Base-by-base conservation (phyloP, 768 basidiomycete species). In the Phanerochaete sordida region DNA sequence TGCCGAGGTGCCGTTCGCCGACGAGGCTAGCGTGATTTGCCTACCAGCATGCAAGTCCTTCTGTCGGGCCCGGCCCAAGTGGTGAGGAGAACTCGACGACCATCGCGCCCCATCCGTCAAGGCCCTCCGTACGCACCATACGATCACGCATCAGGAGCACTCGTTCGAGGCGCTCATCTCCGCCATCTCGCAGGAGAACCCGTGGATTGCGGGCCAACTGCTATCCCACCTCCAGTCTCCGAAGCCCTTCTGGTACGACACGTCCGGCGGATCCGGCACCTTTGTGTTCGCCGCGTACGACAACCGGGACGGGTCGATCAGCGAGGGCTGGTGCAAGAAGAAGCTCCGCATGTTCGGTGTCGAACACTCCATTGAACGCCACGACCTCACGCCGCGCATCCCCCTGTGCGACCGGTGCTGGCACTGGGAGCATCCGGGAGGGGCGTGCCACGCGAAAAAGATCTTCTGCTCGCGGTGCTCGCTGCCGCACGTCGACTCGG, bases 351-450 rank as follows among this genome's bases (percentile, higher is more conserved):
- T 52, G 23, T 44, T 39, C 16, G 49, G 43, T 27, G 24, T 15
- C n/a, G 51, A 52, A 4, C 58, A 59, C 58, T 3, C 7, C 43
- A n/a, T 52, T 12, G 12, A n/a, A 12, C 51, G 50, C 7, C 26
- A 53, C 27, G 51, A 59, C 26, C 16, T 39, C 49, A 28, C 49
- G 27, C 49, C 58, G 23, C 39, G 51, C 9, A 23, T 58, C 57
- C 57, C 57, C 2, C 31, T 58, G 47, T 59, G 58, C 58, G 44
- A 48, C 47, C 39, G 44, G 11, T 58, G 57, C 48, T 49, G 48
- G 48, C 57, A 51, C 27, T 58, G 57, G 51, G 8, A 54, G 37
- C 58, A 59, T 50, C 3, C 58, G 2, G 58, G 50, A 3, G 24
- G 50, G 16, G 19, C 19, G n/a, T 59, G 58, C 28, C 11, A 26